phyloP scores from a whole-genome alignment of 2,329 filamentous ascomycete species.

The Aspergillus quadricinctus region DNA sequence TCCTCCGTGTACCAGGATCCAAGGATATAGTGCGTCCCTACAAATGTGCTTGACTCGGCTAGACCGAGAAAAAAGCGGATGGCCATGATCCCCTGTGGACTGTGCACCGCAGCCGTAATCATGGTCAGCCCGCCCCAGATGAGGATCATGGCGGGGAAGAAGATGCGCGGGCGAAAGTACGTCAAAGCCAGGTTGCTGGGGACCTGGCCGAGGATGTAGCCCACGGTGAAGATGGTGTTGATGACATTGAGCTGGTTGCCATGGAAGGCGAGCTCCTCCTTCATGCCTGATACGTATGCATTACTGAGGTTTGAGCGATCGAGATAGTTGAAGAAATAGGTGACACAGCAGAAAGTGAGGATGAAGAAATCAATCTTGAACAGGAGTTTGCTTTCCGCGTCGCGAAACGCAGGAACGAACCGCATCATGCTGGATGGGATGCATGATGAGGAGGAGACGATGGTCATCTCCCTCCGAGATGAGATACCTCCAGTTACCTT shows the following conservation, averaged over 20 bases:
- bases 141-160: slow-evolving; percentile 26
- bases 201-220: slow-evolving; percentile 22
- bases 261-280: slow-evolving; percentile 28
- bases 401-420: not conserved
- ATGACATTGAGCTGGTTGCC: slow-evolving; percentile 28
- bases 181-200: slow-evolving; percentile 23
- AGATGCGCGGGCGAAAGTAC: slow-evolving; percentile 22
- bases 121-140: slow-evolving; percentile 31
- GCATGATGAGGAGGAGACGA: not conserved
- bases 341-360: slow-evolving; percentile 42
- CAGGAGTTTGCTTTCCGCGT: slow-evolving; percentile 40
- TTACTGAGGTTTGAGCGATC: slow-evolving; percentile 47
- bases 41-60: slow-evolving; percentile 29
- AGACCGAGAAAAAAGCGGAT: slow-evolving; percentile 37
- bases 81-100: slow-evolving; percentile 28
- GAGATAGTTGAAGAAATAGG: slow-evolving; percentile 47
- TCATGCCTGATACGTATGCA: slow-evolving; percentile 41
- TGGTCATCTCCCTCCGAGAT: not conserved
- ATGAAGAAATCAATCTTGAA: slow-evolving; percentile 51
- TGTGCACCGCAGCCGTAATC: slow-evolving; percentile 26
- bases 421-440: not conserved
- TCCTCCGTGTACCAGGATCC: slow-evolving; percentile 42
- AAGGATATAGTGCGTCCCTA: slow-evolving; percentile 36
- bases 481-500: not conserved
- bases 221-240: slow-evolving; percentile 23